Conservation (phyloP, 2,329 filamentous ascomycete species). For the Akanthomyces uredinophilus region DNA sequence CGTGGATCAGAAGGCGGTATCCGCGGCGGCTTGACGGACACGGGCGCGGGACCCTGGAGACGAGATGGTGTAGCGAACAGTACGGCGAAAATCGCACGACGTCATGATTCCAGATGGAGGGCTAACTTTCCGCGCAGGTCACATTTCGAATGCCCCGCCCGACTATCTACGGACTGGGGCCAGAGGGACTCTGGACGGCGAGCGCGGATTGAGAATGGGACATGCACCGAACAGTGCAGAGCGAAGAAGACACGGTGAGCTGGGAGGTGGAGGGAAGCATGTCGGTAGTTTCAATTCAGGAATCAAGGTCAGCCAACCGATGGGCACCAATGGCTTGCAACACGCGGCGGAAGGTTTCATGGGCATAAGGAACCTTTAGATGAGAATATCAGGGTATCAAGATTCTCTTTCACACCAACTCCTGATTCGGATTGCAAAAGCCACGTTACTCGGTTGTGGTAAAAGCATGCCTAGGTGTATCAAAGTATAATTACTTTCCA, state of each 20-base stretch:
- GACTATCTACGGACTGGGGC: neutral
- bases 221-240: constrained; percentile 7
- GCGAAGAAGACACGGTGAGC: neutral
- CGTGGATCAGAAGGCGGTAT: neutral
- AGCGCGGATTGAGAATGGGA: neutral
- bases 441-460: no score
- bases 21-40: neutral
- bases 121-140: neutral
- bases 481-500: neutral
- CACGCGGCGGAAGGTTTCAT: neutral
- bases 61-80: neutral
- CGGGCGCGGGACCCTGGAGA: neutral
- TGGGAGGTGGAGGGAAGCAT: neutral
- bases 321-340: constrained; percentile 20
- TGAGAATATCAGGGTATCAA: neutral
- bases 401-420: no score
- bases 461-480: no score
- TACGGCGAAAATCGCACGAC: neutral
- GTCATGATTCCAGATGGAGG: no score
- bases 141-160: neutral
- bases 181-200: neutral
- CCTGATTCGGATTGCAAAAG: no score
- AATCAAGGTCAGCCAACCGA: constrained; percentile 17
- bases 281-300: constrained; percentile 15
- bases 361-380: neutral